phyloP scores from a whole-genome alignment of 306 rosid species.

The Pueraria montana region DNA sequence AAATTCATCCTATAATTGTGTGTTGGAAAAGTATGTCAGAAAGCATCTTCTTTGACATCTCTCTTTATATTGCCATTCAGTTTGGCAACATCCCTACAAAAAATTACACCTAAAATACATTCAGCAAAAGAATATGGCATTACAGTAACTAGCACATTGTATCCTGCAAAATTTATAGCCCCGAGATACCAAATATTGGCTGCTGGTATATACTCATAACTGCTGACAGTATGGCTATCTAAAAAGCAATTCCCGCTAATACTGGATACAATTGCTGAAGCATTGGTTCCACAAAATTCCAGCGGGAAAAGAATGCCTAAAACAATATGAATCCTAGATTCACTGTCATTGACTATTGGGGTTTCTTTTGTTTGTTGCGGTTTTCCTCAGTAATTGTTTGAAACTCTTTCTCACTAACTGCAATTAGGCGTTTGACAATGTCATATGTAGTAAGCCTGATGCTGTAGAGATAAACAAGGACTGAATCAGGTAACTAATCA shows the following conservation, averaged over 20 bases:
- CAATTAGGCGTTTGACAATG: constrained; percentile 73
- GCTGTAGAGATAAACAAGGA: constrained; percentile 65
- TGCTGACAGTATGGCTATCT: constrained; percentile 32
- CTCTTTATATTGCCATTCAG: neutral
- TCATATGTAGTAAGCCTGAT: constrained; percentile 89
- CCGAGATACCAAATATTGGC: neutral
- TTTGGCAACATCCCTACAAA: neutral
- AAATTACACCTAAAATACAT: constrained; percentile 35
- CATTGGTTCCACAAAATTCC: constrained; percentile 26
- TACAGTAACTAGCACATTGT: constrained; percentile 33
- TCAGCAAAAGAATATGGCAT: constrained; percentile 18
- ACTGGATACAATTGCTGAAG: constrained; percentile 31
- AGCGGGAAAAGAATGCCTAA: constrained; percentile 4
- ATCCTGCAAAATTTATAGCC: constrained; percentile 50
- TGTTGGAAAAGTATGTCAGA: neutral
- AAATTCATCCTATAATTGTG: neutral
- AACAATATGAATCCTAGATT: constrained; percentile 36
- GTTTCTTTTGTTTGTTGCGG: constrained; percentile 58
- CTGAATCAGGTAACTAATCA: constrained; percentile 33
- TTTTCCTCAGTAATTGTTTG: constrained; percentile 77
- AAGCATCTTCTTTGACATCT: neutral
- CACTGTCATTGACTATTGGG: constrained; percentile 43
- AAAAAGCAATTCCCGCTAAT: constrained; percentile 22
- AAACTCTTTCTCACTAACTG: constrained; percentile 73
- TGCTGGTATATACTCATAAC: constrained; percentile 34